Evolutionary conservation across 441 rosid species (phyloP), one percentile per base, ranked within the genome.

Genomic region (Erysimum cheiri): DNA sequence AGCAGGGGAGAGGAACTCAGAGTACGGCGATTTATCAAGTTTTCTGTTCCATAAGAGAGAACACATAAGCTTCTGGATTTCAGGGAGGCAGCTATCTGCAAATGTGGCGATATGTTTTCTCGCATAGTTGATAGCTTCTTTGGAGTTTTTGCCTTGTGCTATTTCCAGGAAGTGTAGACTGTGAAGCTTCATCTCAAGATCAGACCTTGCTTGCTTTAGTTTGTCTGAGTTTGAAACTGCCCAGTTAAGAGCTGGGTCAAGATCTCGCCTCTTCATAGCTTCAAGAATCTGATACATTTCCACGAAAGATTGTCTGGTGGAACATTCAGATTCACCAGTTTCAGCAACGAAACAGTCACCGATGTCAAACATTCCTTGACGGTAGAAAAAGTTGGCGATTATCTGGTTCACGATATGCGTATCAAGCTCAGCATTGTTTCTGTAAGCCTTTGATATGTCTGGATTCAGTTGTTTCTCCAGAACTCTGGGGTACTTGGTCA

Each of bases 381-480:
- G 58, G 47, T 86, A 86, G 70, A 86, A 81, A 74, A 82, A 87
- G 53, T 76, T 73, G 13, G 82, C 82, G 64, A 86, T 76, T 7
- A 86, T 71, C 57, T 84, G 81, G 72, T 78, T 80, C 35, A 81
- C 69, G 2, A 80, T 80, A 55, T 64, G 72, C 2, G 67, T 61
- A 69, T 86, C 88, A 31, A 81, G 80, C 29, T 84, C 90, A 9
- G 78, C 60, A 39, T 59, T 59, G 47, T 81, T 74, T 64, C 88
- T 80, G 62, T 77, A 84, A 29, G 88, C 90, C 81, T 82, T 86
- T 41, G 90, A 81, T 70, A 84, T 82, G 39, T 84, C 88, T 64
- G 85, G 71, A 78, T 76, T 80, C 70, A 84, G 77, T 49, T 80
- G 64, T 64, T 82, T 86, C 62, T 84, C 90, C 10, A 86, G 76